Base-by-base conservation (phyloP, 2,329 filamentous ascomycete species). In the Mycosphaerella sp. region DNA sequence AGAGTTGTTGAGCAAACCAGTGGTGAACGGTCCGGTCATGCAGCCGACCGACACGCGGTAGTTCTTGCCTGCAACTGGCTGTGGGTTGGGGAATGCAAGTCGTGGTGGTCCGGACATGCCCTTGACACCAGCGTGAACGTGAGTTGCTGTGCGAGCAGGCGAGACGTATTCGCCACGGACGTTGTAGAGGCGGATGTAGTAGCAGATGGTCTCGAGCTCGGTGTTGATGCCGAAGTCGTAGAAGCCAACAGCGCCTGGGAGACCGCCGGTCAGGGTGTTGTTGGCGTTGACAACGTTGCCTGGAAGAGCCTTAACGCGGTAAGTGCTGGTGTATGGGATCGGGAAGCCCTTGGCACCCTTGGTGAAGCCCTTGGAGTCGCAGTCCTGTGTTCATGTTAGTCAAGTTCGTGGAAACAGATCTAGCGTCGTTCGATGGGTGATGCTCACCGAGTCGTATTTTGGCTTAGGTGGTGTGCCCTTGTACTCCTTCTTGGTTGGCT, bases 181-280 rank as follows among this genome's bases (percentile, higher is more conserved):
- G 53, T 69, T 70, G 39, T 68, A 63, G 41, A 80, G 67, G 34
- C 70, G 75, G 64, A 80, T 79, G 67, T 79, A 74, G 60, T 71
- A 73, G 70, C 71, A 73, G 63, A 74, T 72, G 44, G 66, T 63
- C 61, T 74, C 69, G 49, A 68, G 59, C 12, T 68, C 59, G 25
- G 71, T 67, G 68, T 79, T 79, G 66, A 81, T 73, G 55, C 75
- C 77, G 59, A 74, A 76, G 59, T 75, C 73, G 71, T 74, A 80
- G 52, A 72, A 65, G 16, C 77, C 77, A 32, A 66, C 64, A 35
- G 74, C 71, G 30, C 74, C 73, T 13, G 44, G 37, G 39, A 59
- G 56, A 44, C 61, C 63, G 30, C 62, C 62, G 25, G 62, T 64
- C 18, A 50, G 52, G 34, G 47, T 66, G 37, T 54, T 70, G 5